Base-by-base conservation (phyloP, 1,139 yeast species). In the Spencermartinsiella ligniputridi region DNA sequence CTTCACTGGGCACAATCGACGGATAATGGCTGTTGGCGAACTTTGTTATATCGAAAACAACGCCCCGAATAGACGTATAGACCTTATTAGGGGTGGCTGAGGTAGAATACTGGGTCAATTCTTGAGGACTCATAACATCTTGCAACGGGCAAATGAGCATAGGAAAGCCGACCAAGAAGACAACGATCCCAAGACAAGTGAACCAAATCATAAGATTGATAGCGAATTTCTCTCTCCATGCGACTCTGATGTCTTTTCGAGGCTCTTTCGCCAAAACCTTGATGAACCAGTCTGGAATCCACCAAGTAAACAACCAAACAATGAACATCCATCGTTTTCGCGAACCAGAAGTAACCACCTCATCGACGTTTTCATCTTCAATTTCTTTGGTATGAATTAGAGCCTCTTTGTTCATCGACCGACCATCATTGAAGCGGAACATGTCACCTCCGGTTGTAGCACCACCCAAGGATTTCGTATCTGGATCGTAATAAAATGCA, bases 161-260 rank as follows among this genome's bases (percentile, higher is more conserved):
- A 2, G 73, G 72, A 51, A 69, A 63, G 1, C 70, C 72, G 41
- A 69, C 62, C 40, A 69, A 55, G 43, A 69, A 62, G 17, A 69
- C 51, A 43, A 67, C 62, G 35, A 64, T 57, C 8, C 57, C 52
- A 2, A 55, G 55, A 47, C 73, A 69, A 27, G 67, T 45, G 3
- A 63, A 47, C 72, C 72, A 69, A 38, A 69, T 69, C 50, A 69
- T 58, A 51, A 69, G 18, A 41, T 69, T 69, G 52, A 69, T 69
- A 3, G 73, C 70, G 21, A 69, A 48, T 53, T 69, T 69, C 45
- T 69, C 73, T 35, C 72, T 53, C 73, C 73, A 69, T 0, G 73
- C 73, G 8, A 62, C 52, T 13, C 71, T 65, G 19, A 68, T 56
- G 45, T 68, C 69, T 41, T 62, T 62, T 38, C 69, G 55, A 2